Percentiles rank a stretch among this genome's conserved stretches.
Conservation (phyloP, 305 asterid genomes). For the Fraxinus dipetala region DNA sequence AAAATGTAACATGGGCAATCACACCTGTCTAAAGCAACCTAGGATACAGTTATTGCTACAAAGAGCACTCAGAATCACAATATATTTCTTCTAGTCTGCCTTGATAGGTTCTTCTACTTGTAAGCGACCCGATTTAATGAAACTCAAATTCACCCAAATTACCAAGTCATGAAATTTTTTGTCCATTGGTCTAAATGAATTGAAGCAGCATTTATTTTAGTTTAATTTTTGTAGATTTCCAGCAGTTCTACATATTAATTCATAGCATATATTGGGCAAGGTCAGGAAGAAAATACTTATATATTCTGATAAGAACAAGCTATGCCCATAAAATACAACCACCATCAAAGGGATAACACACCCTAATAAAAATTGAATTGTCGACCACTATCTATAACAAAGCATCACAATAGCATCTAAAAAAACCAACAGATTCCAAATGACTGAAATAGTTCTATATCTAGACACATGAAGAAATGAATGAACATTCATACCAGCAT, state of each 20-base stretch:
- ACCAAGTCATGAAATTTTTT: not conserved
- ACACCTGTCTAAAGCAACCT: constrained; percentile 11
- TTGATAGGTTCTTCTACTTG: not conserved
- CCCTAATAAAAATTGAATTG: constrained; percentile 1
- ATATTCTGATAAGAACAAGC: not conserved
- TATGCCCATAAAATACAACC: not conserved
- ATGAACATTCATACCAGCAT: constrained; percentile 69
- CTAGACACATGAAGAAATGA: constrained; percentile 22
- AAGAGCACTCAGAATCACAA: not conserved
- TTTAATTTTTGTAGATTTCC: not conserved
- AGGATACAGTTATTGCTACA: not conserved
- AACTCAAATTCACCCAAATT: constrained; percentile 7
- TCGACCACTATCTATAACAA: constrained; percentile 5
- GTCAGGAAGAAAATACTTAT: constrained; percentile 4
- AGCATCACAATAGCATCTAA: constrained; percentile 14
- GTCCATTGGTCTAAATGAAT: not conserved
- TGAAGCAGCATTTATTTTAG: constrained; percentile 10
- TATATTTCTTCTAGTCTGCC: constrained; percentile 9
- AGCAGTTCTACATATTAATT: constrained; percentile 1
- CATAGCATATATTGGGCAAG: constrained; percentile 7
- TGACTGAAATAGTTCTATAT: constrained; percentile 12
- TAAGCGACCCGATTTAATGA: constrained; percentile 1
- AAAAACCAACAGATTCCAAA: constrained; percentile 12
- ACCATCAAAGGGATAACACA: not conserved
- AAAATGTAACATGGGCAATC: not conserved